Base-by-base conservation (phyloP, 1,284 basidiomycete species). In the Mycena sp. region DNA sequence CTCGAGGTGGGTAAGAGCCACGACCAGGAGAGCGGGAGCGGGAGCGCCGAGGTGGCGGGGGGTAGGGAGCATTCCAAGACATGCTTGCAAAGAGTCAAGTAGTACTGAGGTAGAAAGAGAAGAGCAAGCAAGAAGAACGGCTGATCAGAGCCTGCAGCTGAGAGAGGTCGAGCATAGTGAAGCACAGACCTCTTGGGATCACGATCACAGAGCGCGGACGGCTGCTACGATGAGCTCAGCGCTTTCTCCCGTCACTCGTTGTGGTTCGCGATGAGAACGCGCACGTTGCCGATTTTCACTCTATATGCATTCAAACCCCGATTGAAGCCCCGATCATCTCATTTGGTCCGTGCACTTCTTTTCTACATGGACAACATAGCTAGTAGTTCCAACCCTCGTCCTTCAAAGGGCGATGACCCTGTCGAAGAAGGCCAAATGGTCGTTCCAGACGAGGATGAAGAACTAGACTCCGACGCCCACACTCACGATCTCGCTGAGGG, bases 141-240 rank as follows among this genome's bases (percentile, higher is more conserved):
- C 81, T 81, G 79, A 89, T 88, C 83, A 90, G 84, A 85, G 86
- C 82, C 83, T 83, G 81, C 74, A 77, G 81, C 79, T 83, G 81
- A 81, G 81, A 80, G 83, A 84, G 86, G 88, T 85, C 87, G 88
- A 87, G 88, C 91, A 93, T 92, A 86, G 87, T 86, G 61, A 88
- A 89, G 87, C 85, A 93, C 91, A 91, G 91, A 93, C 91, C 91
- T 93, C 90, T 85, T 80, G 53, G 74, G 81, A 85, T 86, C 85
- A 83, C 86, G 84, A 80, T 71, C 83, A 85, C 82, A 79, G 74
- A 72, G 79, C 79, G 81, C 83, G 82, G 80, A 84, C 80, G 84
- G 83, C 83, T 83, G 80, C 81, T 74, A 76, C 77, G 74, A 77
- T 74, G 80, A 82, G 81, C 83, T 83, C 82, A 82, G 81, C 82